Evolutionary conservation across 2,329 filamentous ascomycete species (phyloP), one percentile per base, ranked within the genome.

Genomic region (Fusarium devonianum): DNA sequence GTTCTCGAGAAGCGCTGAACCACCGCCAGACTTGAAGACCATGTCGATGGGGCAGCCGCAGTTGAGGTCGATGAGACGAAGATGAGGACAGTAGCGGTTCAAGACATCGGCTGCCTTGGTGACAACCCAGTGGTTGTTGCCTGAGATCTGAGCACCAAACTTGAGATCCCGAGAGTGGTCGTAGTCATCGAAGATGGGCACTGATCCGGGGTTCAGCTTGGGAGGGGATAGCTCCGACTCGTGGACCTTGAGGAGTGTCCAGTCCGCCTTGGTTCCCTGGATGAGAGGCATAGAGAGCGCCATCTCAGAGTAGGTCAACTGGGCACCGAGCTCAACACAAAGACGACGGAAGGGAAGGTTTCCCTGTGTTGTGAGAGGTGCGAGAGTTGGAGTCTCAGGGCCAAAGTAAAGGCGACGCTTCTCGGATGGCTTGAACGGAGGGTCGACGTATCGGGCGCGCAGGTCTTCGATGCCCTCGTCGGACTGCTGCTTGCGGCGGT

Each of bases 231-330:
- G 78, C 72, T 99, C 94, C 6, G 87, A 89, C 69, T 92, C 86
- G 68, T 99, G 94, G 3, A 90, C 90, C 72, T 94, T 95, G 80
- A 97, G 84, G 45, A 99, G 78, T 14, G 94, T 92, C 94, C 94
- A 99, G 75, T 99, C 94, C 2, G 87, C 81, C 73, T 93, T 95
- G 58, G 89, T 84, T 25, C 94, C 94, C 71, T 97, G 92, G 5
- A 99, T 81, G 30, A 99, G 75, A 8, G 93, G 92, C 71, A 96
- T 77, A 19, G 90, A 87, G 82, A 99, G 89, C 4, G 93, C 94
- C 94, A 99, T 99, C 73, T 99, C 94, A 0, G 93, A 97, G 77
- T 96, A 99, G 0, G 94, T 99, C 37, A 96, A 80, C 68, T 97
- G 89, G 19, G 92, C 92, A 25, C 94, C 94, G 17, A 97, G 81